These are phyloP conservation scores for Globomyces pollinis-pini DNA, from an alignment of 192 early-diverging fungal genomes.

Conservation along the genomic window DNA sequence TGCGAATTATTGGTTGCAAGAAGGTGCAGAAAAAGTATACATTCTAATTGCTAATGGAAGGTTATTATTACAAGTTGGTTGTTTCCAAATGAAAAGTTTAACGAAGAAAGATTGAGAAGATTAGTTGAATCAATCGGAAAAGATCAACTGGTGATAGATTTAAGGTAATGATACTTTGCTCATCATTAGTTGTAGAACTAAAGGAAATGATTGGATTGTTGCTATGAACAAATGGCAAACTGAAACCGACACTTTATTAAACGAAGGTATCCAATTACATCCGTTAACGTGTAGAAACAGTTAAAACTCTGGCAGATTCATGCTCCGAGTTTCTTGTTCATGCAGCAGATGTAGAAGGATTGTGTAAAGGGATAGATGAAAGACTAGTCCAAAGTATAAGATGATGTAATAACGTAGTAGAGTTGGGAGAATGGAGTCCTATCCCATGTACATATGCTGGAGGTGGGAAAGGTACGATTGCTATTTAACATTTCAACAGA, in stretches of 20 bases:
- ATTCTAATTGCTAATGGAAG: too few relatives aligned
- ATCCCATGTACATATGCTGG: conserved; percentile 96
- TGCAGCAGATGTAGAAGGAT: conserved; percentile 95
- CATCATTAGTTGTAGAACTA: conserved; percentile 73
- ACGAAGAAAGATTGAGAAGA: conserved; percentile 50
- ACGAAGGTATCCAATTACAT: conserved; percentile 37
- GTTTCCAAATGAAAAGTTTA: conserved; percentile 75
- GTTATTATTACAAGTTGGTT: conserved; percentile 94
- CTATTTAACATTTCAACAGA: conserved; percentile 39
- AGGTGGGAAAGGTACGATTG: conserved; percentile 70
- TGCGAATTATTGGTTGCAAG: conserved; percentile 76
- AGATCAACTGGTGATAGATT: conserved; percentile 70
- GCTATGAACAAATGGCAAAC: conserved; percentile 99
- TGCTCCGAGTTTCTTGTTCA: conserved; percentile 89
- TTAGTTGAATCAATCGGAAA: conserved; percentile 50
- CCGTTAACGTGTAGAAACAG: conserved; percentile 26
- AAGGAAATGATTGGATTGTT: conserved; percentile 73
- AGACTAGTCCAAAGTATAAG: conserved; percentile 68
- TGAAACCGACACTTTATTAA: conserved; percentile 79
- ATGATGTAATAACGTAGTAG: conserved; percentile 32
- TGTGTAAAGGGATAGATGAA: conserved; percentile 88
- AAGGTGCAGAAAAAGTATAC: conserved; percentile 89
- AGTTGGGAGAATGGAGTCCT: conserved; percentile 71
- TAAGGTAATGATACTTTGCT: conserved; percentile 14
- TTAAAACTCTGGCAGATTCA: conserved; percentile 42